A percentile compares a stretch with the other conserved stretches of the same genome.
These are phyloP conservation scores for Clarireedia hainanense DNA, from an alignment of 2,329 filamentous ascomycete genomes.

Conservation along the genomic window DNA sequence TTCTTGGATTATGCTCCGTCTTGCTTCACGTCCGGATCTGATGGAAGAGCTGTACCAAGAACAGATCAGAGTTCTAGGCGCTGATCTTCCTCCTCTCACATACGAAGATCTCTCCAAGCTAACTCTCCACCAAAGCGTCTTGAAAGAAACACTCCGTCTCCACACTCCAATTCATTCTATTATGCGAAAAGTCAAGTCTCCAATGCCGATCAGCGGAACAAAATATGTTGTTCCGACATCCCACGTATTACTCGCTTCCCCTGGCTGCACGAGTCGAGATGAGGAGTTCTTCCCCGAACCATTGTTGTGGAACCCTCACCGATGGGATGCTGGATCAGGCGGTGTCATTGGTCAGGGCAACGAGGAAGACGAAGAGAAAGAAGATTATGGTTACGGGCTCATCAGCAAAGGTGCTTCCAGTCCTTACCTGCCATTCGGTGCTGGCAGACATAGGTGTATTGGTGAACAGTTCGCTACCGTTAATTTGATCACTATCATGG, in stretches of 20 bases:
- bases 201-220: constrained; percentile 76
- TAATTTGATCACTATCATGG: constrained; percentile 80
- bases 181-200: constrained; percentile 82
- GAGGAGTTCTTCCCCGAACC: constrained; percentile 75
- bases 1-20: constrained; percentile 76
- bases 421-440: constrained; percentile 90
- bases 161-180: constrained; percentile 94
- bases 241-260: constrained; percentile 77
- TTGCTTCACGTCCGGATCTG: constrained; percentile 70
- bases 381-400: constrained; percentile 90
- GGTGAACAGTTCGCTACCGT: constrained; percentile 95
- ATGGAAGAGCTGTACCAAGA: constrained; percentile 77
- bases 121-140: constrained; percentile 72
- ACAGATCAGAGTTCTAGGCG: constrained; percentile 65
- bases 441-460: constrained; percentile 87
- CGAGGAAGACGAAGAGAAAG: constrained; percentile 60
- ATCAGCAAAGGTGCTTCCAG: constrained; percentile 85
- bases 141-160: constrained; percentile 87
- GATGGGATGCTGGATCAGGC: constrained; percentile 66
- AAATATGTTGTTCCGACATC: constrained; percentile 74
- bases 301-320: constrained; percentile 78
- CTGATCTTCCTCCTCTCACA: constrained; percentile 64
- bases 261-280: constrained; percentile 70
- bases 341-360: constrained; percentile 39
- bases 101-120: constrained; percentile 75